Conservation (phyloP, 2,329 filamentous ascomycete genomes). For the Hypoxylon rubiginosum region DNA sequence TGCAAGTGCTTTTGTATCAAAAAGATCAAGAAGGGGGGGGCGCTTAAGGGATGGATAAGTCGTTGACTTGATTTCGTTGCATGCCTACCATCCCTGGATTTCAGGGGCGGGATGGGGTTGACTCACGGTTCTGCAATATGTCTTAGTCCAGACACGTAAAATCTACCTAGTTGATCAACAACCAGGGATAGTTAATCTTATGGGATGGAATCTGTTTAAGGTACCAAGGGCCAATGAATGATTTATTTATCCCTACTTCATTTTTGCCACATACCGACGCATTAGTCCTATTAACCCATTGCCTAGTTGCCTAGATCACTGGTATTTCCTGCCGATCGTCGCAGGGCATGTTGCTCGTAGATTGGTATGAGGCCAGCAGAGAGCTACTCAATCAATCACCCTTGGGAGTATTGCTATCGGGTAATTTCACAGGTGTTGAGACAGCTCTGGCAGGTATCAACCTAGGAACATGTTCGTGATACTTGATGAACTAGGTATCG, state of each 20-base stretch:
- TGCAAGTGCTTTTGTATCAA: slow-evolving; percentile 32
- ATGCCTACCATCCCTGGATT: slow-evolving; percentile 34
- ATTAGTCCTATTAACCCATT: background rate
- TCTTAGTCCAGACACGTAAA: slow-evolving; percentile 18
- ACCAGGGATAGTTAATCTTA: slow-evolving; percentile 15
- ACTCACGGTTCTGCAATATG: slow-evolving; percentile 71
- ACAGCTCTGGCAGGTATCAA: background rate
- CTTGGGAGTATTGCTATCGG: too few species aligned
- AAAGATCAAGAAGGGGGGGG: background rate
- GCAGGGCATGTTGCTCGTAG: background rate
- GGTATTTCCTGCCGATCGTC: slow-evolving; percentile 3
- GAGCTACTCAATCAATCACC: background rate
- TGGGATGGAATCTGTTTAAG: slow-evolving; percentile 28
- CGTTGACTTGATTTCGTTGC: slow-evolving; percentile 13
- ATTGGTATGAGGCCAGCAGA: slow-evolving; percentile 18
- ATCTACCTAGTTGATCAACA: slow-evolving; percentile 19
- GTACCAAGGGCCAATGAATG: slow-evolving; percentile 16
- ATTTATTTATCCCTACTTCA: slow-evolving; percentile 1
- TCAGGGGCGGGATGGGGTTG: slow-evolving; percentile 77
- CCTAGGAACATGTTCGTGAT: too few species aligned
- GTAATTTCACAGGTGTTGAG: background rate
- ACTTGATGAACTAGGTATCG: background rate
- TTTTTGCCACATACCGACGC: slow-evolving; percentile 18
- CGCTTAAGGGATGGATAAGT: background rate
- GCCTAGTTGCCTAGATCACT: slow-evolving; percentile 1